Evolutionary conservation across 31 red algal genomes (phyloP), one percentile per base, ranked within the genome.

Genomic region (Odonthalia washingtoniensis): DNA sequence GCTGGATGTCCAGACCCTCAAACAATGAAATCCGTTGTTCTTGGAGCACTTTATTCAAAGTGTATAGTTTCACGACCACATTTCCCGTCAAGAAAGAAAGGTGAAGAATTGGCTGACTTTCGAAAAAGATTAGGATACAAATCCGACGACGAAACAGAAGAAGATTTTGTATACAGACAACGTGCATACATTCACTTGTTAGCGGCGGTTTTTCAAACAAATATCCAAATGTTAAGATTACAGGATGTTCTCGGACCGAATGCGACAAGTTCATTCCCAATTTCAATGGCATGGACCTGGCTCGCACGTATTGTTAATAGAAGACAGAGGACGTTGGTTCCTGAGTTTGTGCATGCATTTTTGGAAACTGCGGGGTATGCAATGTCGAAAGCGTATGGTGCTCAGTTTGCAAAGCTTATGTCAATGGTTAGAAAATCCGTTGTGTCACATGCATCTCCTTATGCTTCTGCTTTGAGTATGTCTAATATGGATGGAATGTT

Each of bases 371-470:
- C 74, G 5, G 74, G 74, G 38, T 77, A 77, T 27, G 37, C 24
- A n/a, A 45, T 77, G 74, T 77, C 74, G 33, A 5, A 18, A 6
- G 24, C 24, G 9, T 46, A 44, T 77, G 32, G 74, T 17, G 32
- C 6, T 17, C 34, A 77, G 38, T 77, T 77, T 77, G 33, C 74
- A 45, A 77, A 45, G 34, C 21, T 77, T 5, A 77, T 77, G 74
- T 5, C 5, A 5, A 46, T 46, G 34, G 37, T 77, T 40, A 16
- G 43, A 27, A 77, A 77, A 26, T 28, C 33, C 12, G 66, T 70
- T 28, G 66, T 70, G 9, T 36, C 33, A 36, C 28, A 36, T 33
- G 66, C 66, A 26, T 28, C 33, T 9, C n/a, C n/a, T 9, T 30
- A 28, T 70, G 66, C 66, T 70, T 70, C 33, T 18, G n/a, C 66